phyloP scores from a whole-genome alignment of 2,329 filamentous ascomycete species.

The Fusarium drepaniforme region DNA sequence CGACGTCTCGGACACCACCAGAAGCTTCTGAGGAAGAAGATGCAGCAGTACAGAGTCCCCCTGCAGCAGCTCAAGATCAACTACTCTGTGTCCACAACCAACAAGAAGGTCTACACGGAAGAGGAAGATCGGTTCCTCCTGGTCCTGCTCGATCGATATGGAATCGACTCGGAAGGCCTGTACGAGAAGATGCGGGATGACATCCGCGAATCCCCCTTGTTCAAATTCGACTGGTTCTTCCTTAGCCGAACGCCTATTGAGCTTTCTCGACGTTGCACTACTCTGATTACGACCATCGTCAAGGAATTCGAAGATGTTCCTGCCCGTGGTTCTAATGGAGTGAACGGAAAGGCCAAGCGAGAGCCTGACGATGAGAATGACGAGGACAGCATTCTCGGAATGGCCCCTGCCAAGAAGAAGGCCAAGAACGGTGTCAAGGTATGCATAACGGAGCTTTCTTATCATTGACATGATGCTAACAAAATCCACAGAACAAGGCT shows the following conservation, averaged over 20 bases:
- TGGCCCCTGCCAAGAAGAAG: conserved; percentile 94
- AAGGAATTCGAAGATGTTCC: conserved; percentile 88
- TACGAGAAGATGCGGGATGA: conserved; percentile 98
- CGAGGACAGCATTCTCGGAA: conserved; percentile 82
- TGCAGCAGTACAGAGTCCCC: conserved; percentile 96
- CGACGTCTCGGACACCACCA: conserved; percentile 92
- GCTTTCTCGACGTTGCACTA: conserved; percentile 92
- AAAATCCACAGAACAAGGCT: conserved; percentile 81
- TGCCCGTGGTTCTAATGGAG: conserved; percentile 66
- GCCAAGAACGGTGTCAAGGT: conserved; percentile 90
- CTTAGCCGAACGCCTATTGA: conserved; percentile 93
- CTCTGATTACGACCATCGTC: conserved; percentile 92
- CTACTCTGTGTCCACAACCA: conserved; percentile 98
- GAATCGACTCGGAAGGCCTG: conserved; percentile 89
- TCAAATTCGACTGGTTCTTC: conserved; percentile 99
- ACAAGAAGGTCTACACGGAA: conserved; percentile 99
- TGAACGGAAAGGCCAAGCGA: conserved; percentile 79
- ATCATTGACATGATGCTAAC: conserved; percentile 28
- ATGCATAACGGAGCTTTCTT: conserved; percentile 34
- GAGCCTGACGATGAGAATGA: conserved; percentile 86
- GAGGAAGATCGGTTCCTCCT: conserved; percentile 97
- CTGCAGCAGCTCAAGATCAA: conserved; percentile 98
- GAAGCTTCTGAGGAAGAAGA: conserved; percentile 94
- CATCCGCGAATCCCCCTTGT: conserved; percentile 92
- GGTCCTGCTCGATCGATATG: conserved; percentile 91